A percentile compares a stretch with the other conserved stretches of the same genome.
These are phyloP conservation scores for Juncus inflexus DNA, from an alignment of 176 grass and related monocot genomes.

Conservation along the genomic window DNA sequence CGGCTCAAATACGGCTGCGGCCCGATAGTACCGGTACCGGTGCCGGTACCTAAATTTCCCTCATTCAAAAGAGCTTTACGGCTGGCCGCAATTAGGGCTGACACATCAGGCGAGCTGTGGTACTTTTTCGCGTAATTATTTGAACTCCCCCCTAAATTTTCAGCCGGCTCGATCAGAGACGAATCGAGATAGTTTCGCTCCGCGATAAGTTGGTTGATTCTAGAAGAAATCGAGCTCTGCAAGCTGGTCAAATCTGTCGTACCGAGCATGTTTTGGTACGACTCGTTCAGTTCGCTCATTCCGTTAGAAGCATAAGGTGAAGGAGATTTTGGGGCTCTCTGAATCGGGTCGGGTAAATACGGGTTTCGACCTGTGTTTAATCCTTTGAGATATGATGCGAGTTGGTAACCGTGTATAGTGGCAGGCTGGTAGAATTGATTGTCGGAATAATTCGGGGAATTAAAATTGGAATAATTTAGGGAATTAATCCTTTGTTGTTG, in stretches of 20 bases:
- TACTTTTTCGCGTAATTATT: conserved; percentile 86
- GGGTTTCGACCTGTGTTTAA: conserved; percentile 52
- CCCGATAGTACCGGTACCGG: conserved; percentile 42
- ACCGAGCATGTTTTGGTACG: conserved; percentile 55
- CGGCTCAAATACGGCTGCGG: conserved; percentile 53
- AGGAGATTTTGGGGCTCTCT: conserved; percentile 45
- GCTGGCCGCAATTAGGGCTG: conserved; percentile 84
- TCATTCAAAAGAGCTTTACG: conserved; percentile 63
- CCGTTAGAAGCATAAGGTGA: conserved; percentile 37
- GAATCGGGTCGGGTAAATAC: conserved; percentile 52
- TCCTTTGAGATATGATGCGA: conserved; percentile 56
- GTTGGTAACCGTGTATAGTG: conserved; percentile 90
- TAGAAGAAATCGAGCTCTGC: conserved; percentile 51
- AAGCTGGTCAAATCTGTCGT: conserved; percentile 49
- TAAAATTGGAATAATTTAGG: conserved; percentile 43
- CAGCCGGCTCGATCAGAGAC: conserved; percentile 48
- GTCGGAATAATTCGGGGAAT: conserved; percentile 48
- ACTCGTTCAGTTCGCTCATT: conserved; percentile 31
- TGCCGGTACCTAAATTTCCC: conserved; percentile 43
- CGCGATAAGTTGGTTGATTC: conserved; percentile 36
- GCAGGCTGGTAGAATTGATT: conserved; percentile 88
- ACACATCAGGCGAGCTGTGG: conserved; percentile 97
- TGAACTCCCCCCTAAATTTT: conserved; percentile 34
- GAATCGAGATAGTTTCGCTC: conserved; percentile 68
- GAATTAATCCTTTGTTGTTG: conserved; percentile 26